phyloP scores from a whole-genome alignment of 768 basidiomycete genomes.

The Boletus insuetus region DNA sequence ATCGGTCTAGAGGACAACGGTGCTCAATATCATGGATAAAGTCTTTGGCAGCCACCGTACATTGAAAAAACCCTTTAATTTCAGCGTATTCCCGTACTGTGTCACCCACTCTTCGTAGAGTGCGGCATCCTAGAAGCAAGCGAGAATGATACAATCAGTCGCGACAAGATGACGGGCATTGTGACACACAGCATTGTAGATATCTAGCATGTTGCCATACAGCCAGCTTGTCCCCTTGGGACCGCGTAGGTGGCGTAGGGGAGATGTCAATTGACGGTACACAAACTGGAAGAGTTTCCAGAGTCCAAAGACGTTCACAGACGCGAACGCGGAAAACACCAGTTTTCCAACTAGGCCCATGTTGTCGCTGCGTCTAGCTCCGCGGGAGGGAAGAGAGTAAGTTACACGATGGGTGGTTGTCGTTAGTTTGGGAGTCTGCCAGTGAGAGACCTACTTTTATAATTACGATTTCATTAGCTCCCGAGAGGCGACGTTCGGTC shows the following conservation, averaged over 20 bases:
- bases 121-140: neutral
- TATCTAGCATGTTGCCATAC: constrained; percentile 48
- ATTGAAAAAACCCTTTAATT: constrained; percentile 10
- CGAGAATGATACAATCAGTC: neutral
- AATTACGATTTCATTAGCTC: too few species aligned
- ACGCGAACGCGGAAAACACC: neutral
- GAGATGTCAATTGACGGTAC: constrained; percentile 39
- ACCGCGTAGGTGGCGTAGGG: constrained; percentile 42
- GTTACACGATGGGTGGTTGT: too few species aligned
- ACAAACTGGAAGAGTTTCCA: constrained; percentile 17
- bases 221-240: constrained; percentile 45
- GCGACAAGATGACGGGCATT: neutral
- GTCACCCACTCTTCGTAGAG: constrained; percentile 18
- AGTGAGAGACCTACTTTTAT: too few species aligned
- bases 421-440: too few species aligned
- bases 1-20: constrained; percentile 17
- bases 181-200: constrained; percentile 39
- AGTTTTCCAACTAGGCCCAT: constrained; percentile 8
- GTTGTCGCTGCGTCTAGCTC: neutral
- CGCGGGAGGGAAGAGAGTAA: too few species aligned
- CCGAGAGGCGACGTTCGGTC: too few species aligned
- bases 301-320: neutral
- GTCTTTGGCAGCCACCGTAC: neutral
- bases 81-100: constrained; percentile 10
- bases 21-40: neutral